Evolutionary conservation across 2,329 filamentous ascomycete species (phyloP).

Genomic region (Zalaria obscura): DNA sequence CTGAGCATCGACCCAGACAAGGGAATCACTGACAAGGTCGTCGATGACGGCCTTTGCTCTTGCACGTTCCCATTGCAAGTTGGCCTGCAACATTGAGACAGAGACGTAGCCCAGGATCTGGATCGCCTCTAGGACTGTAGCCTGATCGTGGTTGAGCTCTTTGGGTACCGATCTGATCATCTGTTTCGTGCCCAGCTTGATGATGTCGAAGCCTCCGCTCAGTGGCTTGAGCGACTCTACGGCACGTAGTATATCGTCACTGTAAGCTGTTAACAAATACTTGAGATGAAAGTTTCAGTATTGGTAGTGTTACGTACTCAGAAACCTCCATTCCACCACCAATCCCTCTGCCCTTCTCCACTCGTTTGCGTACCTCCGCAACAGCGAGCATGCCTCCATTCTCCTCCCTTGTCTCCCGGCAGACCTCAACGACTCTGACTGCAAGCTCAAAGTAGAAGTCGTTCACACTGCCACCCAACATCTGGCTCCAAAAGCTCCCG

Average conservation of each 20-base stretch:
- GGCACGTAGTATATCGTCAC: constrained; percentile 80
- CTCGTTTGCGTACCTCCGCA: constrained; percentile 61
- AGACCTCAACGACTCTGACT: constrained; percentile 89
- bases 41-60: constrained; percentile 82
- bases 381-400: constrained; percentile 88
- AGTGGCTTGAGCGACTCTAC: constrained; percentile 78
- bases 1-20: constrained; percentile 91
- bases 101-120: constrained; percentile 84
- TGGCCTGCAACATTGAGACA: constrained; percentile 74
- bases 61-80: constrained; percentile 72
- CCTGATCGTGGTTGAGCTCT: constrained; percentile 90
- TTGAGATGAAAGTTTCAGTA: too few species aligned
- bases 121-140: constrained; percentile 77
- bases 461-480: constrained; percentile 81
- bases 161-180: constrained; percentile 90
- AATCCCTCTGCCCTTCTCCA: constrained; percentile 59
- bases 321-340: constrained; percentile 69
- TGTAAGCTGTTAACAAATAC: constrained; percentile 14
- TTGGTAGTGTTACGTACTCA: constrained; percentile 40
- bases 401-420: constrained; percentile 68
- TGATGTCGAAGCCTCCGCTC: constrained; percentile 73
- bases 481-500: constrained; percentile 78
- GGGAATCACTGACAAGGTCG: constrained; percentile 72
- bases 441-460: constrained; percentile 98
- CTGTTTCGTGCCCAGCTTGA: constrained; percentile 68